These are phyloP conservation scores for Pseudocercospora fuligena DNA, from an alignment of 2,329 filamentous ascomycete species.

Conservation along the genomic window DNA sequence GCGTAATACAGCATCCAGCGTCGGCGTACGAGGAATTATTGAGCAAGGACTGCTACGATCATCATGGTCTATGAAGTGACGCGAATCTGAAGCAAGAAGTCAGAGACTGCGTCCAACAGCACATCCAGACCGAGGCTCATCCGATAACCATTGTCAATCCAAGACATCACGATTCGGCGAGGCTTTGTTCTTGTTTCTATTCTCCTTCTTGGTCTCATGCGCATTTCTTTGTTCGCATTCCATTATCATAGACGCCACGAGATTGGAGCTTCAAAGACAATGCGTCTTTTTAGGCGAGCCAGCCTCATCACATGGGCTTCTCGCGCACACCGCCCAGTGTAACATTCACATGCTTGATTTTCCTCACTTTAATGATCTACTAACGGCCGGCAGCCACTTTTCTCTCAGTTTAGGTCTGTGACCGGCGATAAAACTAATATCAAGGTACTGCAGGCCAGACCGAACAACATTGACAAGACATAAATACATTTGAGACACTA, in stretches of 20 bases:
- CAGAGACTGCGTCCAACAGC: conserved; percentile 1
- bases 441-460: conserved; percentile 28
- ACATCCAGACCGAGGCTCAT: conserved; percentile 4
- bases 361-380: conserved; percentile 5
- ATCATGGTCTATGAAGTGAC: conserved; percentile 3
- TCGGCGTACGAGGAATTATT: conserved; percentile 20
- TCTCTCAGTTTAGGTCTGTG: conserved; percentile 23
- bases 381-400: conserved; percentile 7
- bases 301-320: neutral
- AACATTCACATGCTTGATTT: neutral
- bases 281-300: conserved; percentile 10
- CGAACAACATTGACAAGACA: conserved; percentile 16
- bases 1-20: conserved; percentile 29
- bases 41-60: conserved; percentile 11
- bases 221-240: conserved; percentile 18
- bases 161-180: conserved; percentile 6
- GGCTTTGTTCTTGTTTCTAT: conserved; percentile 28
- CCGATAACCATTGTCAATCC: conserved; percentile 18
- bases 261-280: conserved; percentile 15
- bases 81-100: neutral
- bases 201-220: conserved; percentile 19
- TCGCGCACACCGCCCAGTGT: neutral
- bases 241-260: conserved; percentile 20
- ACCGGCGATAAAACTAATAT: conserved; percentile 19
- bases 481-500: conserved; percentile 13